Evolutionary conservation across 1,284 basidiomycete species (phyloP), one percentile per base, ranked within the genome.

Genomic region (Coniophora puteana): DNA sequence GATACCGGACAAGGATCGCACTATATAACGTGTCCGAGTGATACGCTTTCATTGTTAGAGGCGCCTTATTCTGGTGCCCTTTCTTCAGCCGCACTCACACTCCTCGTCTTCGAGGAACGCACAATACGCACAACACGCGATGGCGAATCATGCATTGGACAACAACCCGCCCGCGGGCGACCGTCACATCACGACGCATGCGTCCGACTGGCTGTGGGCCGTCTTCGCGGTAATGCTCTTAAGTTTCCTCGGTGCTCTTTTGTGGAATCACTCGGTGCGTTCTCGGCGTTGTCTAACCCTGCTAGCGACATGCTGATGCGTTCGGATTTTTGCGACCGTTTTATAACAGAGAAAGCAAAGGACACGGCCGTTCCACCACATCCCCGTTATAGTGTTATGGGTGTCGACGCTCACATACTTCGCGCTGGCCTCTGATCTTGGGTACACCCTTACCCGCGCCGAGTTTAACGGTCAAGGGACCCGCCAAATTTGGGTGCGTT

Each of bases 401-500:
- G 71, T 71, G 1, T 55, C 67, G 0, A 44, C 62, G 3, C 58
- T 76, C 36, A 56, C 69, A 1, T 73, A 72, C 64, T 80, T 78
- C 58, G 64, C 68, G 14, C 74, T 80, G 72, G 80, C 80, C 1
- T 78, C 76, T 10, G 67, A 82, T 56, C 67, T 82, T 39, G 80
- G 81, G 21, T 65, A 62, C 35, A 72, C 77, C 4, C 64, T 74
- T 28, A 56, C 79, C 46, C 41, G 36, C 3, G 69, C 72, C 42
- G 73, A 78, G 53, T 80, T 74, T 54, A 47, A 53, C 29, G 43
- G 52, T 17, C 52, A 57, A 26, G 44, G 55, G 1, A 71, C 68
- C 7, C 71, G 80, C 29, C 68, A 74, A 45, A 68, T 83, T 43
- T 83, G 71, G 55, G 77, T 78, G 69, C 32, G 66, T 38, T 39